Percentiles rank a stretch among this genome's conserved stretches.
Conservation (phyloP, 2,329 filamentous ascomycete species). For the Calcarisporium arbuscula region DNA sequence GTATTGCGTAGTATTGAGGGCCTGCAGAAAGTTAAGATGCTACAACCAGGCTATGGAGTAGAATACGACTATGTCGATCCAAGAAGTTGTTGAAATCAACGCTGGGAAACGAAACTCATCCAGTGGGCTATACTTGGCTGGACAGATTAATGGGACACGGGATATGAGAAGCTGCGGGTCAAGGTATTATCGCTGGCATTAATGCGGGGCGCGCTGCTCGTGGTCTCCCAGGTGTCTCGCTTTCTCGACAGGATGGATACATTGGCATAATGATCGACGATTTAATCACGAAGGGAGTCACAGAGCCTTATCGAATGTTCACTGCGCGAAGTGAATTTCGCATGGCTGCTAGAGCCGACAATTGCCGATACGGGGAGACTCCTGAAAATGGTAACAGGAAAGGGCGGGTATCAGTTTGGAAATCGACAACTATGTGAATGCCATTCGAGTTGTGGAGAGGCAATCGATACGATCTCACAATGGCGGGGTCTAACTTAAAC, state of each 20-base stretch:
- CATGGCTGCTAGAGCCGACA: slow-evolving; percentile 86
- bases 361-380: too few relatives aligned
- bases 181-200: slow-evolving; percentile 86
- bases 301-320: slow-evolving; percentile 98
- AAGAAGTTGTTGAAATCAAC: slow-evolving; percentile 77
- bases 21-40: slow-evolving; percentile 82
- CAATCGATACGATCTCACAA: too few relatives aligned
- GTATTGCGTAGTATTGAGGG: slow-evolving; percentile 84
- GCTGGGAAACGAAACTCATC: slow-evolving; percentile 92
- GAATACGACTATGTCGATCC: slow-evolving; percentile 99
- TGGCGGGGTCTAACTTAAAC: too few relatives aligned
- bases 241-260: slow-evolving; percentile 83
- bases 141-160: slow-evolving; percentile 96
- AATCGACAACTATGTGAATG: too few relatives aligned
- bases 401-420: too few relatives aligned
- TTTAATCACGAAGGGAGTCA: slow-evolving; percentile 91
- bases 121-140: slow-evolving; percentile 79
- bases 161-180: slow-evolving; percentile 92
- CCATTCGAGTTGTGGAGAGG: too few relatives aligned
- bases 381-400: too few relatives aligned
- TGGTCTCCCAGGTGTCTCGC: slow-evolving; percentile 55
- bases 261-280: slow-evolving; percentile 99
- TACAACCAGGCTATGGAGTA: slow-evolving; percentile 92
- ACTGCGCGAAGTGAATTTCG: slow-evolving; percentile 93
- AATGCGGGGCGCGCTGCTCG: slow-evolving; percentile 82